A percentile compares a stretch with the other conserved stretches of the same genome.
Evolutionary conservation across 2,329 filamentous ascomycete genomes (phyloP).

Genomic region (Phaeomoniella chlamydospora): DNA sequence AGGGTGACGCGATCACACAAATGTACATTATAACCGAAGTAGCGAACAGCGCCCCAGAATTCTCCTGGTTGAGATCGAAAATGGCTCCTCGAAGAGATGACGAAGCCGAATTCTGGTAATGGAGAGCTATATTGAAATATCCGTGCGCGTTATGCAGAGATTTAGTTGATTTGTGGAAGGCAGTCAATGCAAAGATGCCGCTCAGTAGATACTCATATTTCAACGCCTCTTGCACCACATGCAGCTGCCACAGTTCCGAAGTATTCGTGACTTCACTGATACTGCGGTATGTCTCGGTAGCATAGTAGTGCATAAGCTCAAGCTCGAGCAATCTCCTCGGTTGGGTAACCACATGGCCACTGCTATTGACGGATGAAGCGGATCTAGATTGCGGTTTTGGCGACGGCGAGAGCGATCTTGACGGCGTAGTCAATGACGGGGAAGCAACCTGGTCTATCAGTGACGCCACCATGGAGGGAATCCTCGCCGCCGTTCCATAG

Average conservation of each 20-base stretch:
- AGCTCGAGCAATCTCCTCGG: conserved; percentile 25
- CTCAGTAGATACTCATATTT: conserved; percentile 25
- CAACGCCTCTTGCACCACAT: conserved; percentile 21
- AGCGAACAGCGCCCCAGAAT: conserved; percentile 6
- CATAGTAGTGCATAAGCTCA: conserved; percentile 38
- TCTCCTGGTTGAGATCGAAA: conserved; percentile 14
- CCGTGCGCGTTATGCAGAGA: conserved; percentile 6
- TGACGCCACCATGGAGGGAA: no score
- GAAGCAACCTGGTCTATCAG: no score
- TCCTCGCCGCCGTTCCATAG: no score
- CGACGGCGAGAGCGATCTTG: no score
- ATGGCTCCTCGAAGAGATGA: conserved; percentile 17
- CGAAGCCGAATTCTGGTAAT: conserved; percentile 19
- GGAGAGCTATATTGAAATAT: conserved; percentile 18
- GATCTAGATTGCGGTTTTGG: no score
- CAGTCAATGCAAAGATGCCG: conserved; percentile 20
- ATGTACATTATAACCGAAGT: conserved; percentile 4
- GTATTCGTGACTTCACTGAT: conserved; percentile 18
- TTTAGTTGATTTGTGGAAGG: conserved; percentile 17
- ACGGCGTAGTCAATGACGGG: no score
- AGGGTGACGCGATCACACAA: conserved; percentile 1
- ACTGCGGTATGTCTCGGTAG: conserved; percentile 29
- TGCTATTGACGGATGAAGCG: no score
- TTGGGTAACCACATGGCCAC: conserved; percentile 1
- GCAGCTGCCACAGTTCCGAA: conserved; percentile 16